Conservation (phyloP, 805 yeast species). For the Pichia insulana region DNA sequence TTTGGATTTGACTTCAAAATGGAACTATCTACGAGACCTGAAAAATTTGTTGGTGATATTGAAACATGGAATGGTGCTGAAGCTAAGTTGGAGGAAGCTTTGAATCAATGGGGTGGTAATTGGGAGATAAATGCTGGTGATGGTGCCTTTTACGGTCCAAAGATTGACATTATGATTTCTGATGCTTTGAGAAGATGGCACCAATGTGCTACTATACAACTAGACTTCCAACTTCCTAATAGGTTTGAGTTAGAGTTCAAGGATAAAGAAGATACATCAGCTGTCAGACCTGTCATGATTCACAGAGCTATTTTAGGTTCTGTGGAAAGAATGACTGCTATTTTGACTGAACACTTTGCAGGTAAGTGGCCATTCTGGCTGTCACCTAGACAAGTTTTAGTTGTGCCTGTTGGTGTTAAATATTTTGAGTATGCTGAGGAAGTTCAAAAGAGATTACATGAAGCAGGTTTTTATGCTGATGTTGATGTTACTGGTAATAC, state of each 20-base stretch:
- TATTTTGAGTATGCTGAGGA: slow-evolving; percentile 84
- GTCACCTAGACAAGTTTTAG: slow-evolving; percentile 96
- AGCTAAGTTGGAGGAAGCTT: slow-evolving; percentile 68
- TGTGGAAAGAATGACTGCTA: slow-evolving; percentile 98
- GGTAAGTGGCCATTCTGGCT: slow-evolving; percentile 99
- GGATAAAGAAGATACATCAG: slow-evolving; percentile 52
- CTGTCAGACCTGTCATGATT: slow-evolving; percentile 93
- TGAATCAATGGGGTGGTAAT: slow-evolving; percentile 75
- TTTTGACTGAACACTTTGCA: slow-evolving; percentile 93
- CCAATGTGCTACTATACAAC: slow-evolving; percentile 98
- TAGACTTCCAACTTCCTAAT: slow-evolving; percentile 95
- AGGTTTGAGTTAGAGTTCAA: slow-evolving; percentile 88
- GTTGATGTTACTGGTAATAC: slow-evolving; percentile 93
- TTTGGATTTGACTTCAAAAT: slow-evolving; percentile 93
- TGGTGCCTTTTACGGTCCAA: slow-evolving; percentile 94
- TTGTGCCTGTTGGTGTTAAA: slow-evolving; percentile 94
- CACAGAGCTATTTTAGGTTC: slow-evolving; percentile 98
- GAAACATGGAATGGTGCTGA: slow-evolving; percentile 95
- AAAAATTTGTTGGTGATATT: slow-evolving; percentile 87
- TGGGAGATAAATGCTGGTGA: slow-evolving; percentile 97
- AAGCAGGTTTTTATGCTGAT: slow-evolving; percentile 81
- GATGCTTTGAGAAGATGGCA: slow-evolving; percentile 96
- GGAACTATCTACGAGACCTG: slow-evolving; percentile 97
- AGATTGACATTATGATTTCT: slow-evolving; percentile 91
- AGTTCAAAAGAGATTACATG: slow-evolving; percentile 60